Percentiles rank a stretch among this genome's conserved stretches.
Conservation (phyloP, 345 rosid genomes). For the Geranium rotundifolium region DNA sequence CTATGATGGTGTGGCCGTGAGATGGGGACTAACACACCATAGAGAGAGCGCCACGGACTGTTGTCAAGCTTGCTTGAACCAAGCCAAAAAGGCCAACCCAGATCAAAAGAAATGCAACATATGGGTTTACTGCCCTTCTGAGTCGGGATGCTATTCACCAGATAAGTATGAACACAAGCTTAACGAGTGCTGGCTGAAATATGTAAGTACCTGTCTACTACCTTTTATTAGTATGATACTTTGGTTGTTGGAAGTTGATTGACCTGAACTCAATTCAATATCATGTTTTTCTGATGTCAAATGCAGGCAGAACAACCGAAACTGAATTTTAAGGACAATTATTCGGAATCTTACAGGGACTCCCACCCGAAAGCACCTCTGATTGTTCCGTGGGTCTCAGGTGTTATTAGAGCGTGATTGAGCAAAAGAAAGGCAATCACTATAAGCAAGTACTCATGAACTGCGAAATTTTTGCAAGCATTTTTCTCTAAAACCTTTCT, state of each 20-base stretch:
- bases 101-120: constrained; percentile 81
- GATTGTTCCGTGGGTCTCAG: constrained; percentile 90
- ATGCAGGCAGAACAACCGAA: constrained; percentile 78
- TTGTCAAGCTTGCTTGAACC: constrained; percentile 94
- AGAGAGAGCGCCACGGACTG: constrained; percentile 98
- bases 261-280: too few relatives aligned
- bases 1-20: constrained; percentile 81
- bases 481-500: too few relatives aligned
- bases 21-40: constrained; percentile 94
- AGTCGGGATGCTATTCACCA: constrained; percentile 76
- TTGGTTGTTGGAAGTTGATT: neutral
- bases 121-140: constrained; percentile 96
- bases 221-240: constrained; percentile 5
- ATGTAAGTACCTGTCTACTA: constrained; percentile 33
- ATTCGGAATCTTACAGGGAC: constrained; percentile 64
- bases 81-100: constrained; percentile 60
- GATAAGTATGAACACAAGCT: constrained; percentile 80
- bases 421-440: neutral
- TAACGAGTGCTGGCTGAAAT: constrained; percentile 95
- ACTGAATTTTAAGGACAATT: constrained; percentile 62
- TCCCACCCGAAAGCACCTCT: constrained; percentile 75
- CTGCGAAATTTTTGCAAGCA: neutral
- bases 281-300: constrained; percentile 3
- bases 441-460: too few relatives aligned
- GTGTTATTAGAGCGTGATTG: constrained; percentile 45